Conservation (phyloP, 495 filamentous ascomycete species). For the Corynascus novoguineensis region DNA sequence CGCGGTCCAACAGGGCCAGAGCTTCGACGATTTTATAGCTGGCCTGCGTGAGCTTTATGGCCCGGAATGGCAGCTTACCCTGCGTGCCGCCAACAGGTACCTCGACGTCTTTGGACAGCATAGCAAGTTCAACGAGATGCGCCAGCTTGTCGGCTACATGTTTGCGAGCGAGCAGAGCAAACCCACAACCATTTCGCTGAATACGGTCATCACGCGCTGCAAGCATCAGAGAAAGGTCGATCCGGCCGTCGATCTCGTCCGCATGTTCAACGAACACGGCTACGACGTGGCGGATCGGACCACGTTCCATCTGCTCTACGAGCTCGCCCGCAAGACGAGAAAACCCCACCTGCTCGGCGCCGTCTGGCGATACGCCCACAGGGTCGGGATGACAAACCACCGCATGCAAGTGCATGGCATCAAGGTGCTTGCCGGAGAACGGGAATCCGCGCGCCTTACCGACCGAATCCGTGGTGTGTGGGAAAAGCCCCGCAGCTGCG, state of each 20-base stretch:
- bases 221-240: conserved; percentile 14
- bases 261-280: conserved; percentile 21
- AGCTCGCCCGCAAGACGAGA: conserved; percentile 23
- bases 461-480: neutral
- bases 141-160: conserved; percentile 26
- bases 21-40: conserved; percentile 24
- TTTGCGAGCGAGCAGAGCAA: neutral
- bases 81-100: conserved; percentile 28
- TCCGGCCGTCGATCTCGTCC: conserved; percentile 16
- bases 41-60: conserved; percentile 35
- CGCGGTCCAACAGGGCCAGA: conserved; percentile 19
- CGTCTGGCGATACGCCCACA: conserved; percentile 35
- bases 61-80: conserved; percentile 30
- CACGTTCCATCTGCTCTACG: conserved; percentile 32
- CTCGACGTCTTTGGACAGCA: conserved; percentile 29
- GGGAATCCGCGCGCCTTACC: neutral
- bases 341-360: conserved; percentile 35
- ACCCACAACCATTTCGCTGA: conserved; percentile 29
- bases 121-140: conserved; percentile 22
- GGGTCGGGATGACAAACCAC: conserved; percentile 11
- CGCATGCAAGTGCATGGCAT: conserved; percentile 19
- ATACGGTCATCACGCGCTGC: conserved; percentile 35
- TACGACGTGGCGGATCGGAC: conserved; percentile 4
- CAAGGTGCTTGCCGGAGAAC: neutral
- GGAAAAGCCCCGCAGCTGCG: neutral